Conservation (phyloP, 441 rosid genomes). For the Aleurites moluccanus region DNA sequence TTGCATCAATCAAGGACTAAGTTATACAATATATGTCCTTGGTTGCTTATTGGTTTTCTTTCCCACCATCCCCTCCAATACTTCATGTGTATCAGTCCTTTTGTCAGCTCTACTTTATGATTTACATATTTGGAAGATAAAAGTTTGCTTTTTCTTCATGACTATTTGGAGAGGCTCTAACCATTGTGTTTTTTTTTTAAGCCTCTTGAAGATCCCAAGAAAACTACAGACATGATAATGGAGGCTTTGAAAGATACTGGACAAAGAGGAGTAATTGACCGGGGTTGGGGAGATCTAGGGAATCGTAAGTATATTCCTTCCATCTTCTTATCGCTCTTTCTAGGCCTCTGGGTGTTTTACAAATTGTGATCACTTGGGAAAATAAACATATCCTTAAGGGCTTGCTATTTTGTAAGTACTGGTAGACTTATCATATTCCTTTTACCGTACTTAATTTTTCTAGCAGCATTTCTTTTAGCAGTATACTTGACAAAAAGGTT, state of each 20-base stretch:
- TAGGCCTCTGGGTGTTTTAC: background rate
- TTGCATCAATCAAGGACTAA: background rate
- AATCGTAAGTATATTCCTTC: conserved; percentile 54
- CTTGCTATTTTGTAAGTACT: background rate
- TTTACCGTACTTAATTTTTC: background rate
- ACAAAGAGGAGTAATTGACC: conserved; percentile 93
- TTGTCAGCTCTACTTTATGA: conserved; percentile 6
- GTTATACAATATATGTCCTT: background rate
- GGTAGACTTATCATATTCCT: background rate
- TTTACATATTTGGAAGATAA: conserved; percentile 6
- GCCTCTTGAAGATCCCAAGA: conserved; percentile 94
- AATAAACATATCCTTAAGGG: background rate
- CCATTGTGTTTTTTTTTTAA: conserved; percentile 37
- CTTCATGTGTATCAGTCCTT: background rate
- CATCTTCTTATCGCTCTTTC: conserved; percentile 6
- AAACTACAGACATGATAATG: conserved; percentile 70
- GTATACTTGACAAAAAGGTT: background rate
- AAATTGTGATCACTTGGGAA: background rate
- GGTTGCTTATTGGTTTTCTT: background rate
- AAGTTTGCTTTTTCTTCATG: background rate
- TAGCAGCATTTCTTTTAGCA: background rate
- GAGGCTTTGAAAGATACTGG: conserved; percentile 81
- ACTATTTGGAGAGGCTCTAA: conserved; percentile 9
- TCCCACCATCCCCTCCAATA: background rate
- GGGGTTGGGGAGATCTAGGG: conserved; percentile 99